Base-by-base conservation (phyloP, 2,329 filamentous ascomycete genomes). In the Gnomoniopsis sp. region DNA sequence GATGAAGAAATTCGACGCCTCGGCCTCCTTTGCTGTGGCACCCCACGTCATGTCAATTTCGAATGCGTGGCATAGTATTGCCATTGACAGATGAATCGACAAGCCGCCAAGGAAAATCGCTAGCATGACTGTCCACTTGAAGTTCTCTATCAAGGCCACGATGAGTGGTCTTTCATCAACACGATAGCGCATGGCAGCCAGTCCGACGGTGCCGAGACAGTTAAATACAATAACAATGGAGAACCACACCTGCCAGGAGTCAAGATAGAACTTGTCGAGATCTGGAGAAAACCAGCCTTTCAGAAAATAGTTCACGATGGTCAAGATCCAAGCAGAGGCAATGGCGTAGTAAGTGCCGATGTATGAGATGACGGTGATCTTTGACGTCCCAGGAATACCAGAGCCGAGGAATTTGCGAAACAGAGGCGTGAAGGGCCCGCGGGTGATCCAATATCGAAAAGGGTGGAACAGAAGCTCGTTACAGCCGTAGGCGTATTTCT, bases 1-100 rank as follows among this genome's bases (percentile, higher is more conserved):
- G 61, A 90, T 88, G 75, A 93, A 93, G 75, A 96, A 96, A 72
- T 91, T 89, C 26, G 88, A 88, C 68, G 88, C 87, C 67, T 91
- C 88, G 52, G 85, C 84, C 75, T 96, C 91, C 75, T 96, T 96
- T 44, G 87, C 83, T 0, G 91, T 96, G 1, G 90, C 86, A 53
- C 90, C 90, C 91, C 91, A 95, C 3, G 84, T 85, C 88, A 95
- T 93, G 74, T 95, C 83, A 69, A 93, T 86, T 75, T 90, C 86
- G 70, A 95, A 90, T 84, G 95, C 90, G 77, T 96, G 91, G 4
- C 86, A 82, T 49, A 95, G 74, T 36, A 96, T 78, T 1, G 91
- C 91, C 71, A 93, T 88, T 33, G 85, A 90, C 51, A 96, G 84
- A 74, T 96, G 90, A 38, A 96, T 81, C 1, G 87, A 90, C 52